Base-by-base conservation (phyloP, 2,329 filamentous ascomycete genomes). In the Talaromyces sp. region DNA sequence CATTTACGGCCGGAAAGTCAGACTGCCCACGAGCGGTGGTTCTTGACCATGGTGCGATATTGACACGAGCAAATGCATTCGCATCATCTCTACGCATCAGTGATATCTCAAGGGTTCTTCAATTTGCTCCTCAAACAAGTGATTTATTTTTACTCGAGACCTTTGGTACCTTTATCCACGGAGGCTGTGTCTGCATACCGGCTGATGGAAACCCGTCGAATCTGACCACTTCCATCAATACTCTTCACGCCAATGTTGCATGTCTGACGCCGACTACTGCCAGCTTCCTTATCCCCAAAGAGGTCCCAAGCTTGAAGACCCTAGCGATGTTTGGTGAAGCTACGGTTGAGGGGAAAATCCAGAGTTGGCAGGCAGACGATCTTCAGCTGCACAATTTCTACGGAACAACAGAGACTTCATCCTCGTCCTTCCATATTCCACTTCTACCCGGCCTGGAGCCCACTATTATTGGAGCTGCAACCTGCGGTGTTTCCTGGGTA, bases 181-280 rank as follows among this genome's bases (percentile, higher is more conserved):
- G 79, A 35, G 79, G 77, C 3, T 77, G 74, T 33, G 60, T 81
- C 13, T 80, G 77, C 49, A 75, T 81, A 2, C 77, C 77, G 0
- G 71, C 72, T 45, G 63, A 76, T 58, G 58, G 72, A 37, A 75
- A 80, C 11, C 77, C 75, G 71, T 75, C 72, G 1, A 79, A 81
- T 59, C 76, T 87, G 63, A 83, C 83, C 0, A 76, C 80, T 0
- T 75, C 81, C 0, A 75, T 86, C 55, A 74, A 52, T 52, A 73
- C 14, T 37, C 75, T 51, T 29, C 60, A 65, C 16, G 65, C 62
- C 57, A 68, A 60, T 62, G 64, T 44, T 60, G 62, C 56, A 51
- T 77, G 60, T 62, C 70, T 65, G 64, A 77, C 60, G 51, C 70
- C 66, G 48, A 72, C 63, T 3, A 32, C 60, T 0, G 66, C 62